Conservation (phyloP, 257 asterid species). For the Salvia splendens region DNA sequence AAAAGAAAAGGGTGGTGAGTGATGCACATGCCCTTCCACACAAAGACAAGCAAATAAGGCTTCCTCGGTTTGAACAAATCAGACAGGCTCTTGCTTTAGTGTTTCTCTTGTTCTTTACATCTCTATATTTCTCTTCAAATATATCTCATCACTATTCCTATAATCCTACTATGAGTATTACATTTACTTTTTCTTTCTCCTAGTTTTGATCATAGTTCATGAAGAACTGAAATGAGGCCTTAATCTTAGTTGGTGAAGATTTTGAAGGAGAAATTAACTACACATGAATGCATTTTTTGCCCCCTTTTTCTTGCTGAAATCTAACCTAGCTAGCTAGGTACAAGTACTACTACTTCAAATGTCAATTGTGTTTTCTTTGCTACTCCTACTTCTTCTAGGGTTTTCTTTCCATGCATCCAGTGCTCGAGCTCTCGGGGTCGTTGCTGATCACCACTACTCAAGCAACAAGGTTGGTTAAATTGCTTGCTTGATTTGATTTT, state of each 20-base stretch:
- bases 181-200: not conserved
- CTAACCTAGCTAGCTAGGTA: not conserved
- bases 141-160: not conserved
- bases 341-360: conserved; percentile 33
- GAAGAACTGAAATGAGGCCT: not conserved
- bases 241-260: not conserved
- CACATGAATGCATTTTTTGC: not conserved
- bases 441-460: conserved; percentile 12
- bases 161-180: not conserved
- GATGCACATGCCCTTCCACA: conserved; percentile 47
- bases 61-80: conserved; percentile 58
- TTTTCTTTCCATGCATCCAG: conserved; percentile 43
- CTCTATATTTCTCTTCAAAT: conserved; percentile 15
- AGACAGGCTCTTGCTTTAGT: conserved; percentile 71
- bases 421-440: conserved; percentile 50
- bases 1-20: conserved; percentile 13
- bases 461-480: conserved; percentile 39
- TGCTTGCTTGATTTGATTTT: not conserved
- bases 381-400: conserved; percentile 41
- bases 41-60: conserved; percentile 52
- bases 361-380: conserved; percentile 39
- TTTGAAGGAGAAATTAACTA: no score
- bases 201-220: no score
- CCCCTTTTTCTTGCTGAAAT: not conserved
- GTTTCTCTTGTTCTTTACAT: conserved; percentile 39